Evolutionary conservation across 2,329 filamentous ascomycete species (phyloP), one percentile per base, ranked within the genome.

Genomic region (Lanzia echinophila): DNA sequence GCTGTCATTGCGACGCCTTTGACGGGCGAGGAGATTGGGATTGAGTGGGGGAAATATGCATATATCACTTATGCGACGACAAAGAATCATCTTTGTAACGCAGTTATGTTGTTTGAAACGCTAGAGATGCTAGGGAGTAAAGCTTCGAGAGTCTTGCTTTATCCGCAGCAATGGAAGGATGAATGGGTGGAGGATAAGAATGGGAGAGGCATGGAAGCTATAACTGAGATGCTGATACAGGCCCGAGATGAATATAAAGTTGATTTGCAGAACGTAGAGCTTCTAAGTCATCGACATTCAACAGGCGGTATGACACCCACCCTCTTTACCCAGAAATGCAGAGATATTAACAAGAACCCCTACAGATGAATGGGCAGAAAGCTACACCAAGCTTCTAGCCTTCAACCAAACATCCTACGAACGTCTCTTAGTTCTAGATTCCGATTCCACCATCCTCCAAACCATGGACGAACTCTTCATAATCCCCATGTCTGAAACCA

Each of bases 301-400:
- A n/a, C 24, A n/a, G 72, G 74, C 51, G 50, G 73, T 75, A 65
- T 60, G 67, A 28, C 4, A 4, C 24, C 24, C 24, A 4, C 32
- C 17, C n/a, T 4, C 5, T 15, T 22, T 41, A 24, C 24, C 7
- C 19, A 7, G 12, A 11, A 6, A 22, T 8, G 4, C 24, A 28
- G 8, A 28, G 24, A 13, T 17, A 39, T 24, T 53, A n/a, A 51
- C n/a, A 7, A 19, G 42, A 32, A 20, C 10, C 10, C 45, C 15
- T 5, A 24, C 51, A 51, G 58, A 47, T 6, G 57, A 60, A 33
- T 65, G 63, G 62, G 48, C 56, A 45, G 58, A 62, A 8, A 82
- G 79, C 2, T 82, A 82, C 61, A 84, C 83, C 20, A 88, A 89
- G 65, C 76, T 87, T 33, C 75, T 86, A 19, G 82, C 83, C 2